Evolutionary conservation across 164 flowering plant species (phyloP).

Genomic region (Macadamia integrifolia): DNA sequence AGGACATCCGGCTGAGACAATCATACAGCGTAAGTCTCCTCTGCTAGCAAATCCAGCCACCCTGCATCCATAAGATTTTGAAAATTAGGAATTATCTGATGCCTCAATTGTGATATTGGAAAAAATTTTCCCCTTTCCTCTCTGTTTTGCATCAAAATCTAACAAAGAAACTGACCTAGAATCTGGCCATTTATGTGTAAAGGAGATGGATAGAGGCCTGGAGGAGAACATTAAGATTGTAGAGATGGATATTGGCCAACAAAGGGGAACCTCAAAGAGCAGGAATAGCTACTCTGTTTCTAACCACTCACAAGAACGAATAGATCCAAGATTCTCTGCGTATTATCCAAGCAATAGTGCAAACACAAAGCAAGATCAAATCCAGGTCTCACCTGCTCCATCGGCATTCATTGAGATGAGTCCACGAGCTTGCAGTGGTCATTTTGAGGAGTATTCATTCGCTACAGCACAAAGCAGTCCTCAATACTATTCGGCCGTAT

Average conservation of each 20-base stretch:
- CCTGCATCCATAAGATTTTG: neutral
- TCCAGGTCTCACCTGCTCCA: slow-evolving; percentile 58
- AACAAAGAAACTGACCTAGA: neutral
- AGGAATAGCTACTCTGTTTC: slow-evolving; percentile 48
- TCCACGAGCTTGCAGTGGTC: slow-evolving; percentile 71
- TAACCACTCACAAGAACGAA: slow-evolving; percentile 37
- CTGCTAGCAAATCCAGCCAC: neutral
- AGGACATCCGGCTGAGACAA: slow-evolving; percentile 38
- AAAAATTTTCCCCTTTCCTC: neutral
- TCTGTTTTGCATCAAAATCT: neutral
- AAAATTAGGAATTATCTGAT: neutral
- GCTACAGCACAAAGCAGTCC: slow-evolving; percentile 81
- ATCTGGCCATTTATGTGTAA: slow-evolving; percentile 9
- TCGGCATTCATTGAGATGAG: slow-evolving; percentile 67
- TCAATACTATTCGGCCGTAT: slow-evolving; percentile 49
- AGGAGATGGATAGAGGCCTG: slow-evolving; percentile 53
- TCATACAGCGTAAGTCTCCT: slow-evolving; percentile 37
- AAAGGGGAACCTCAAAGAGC: slow-evolving; percentile 40
- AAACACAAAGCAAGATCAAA: slow-evolving; percentile 41
- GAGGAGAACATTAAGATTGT: slow-evolving; percentile 90
- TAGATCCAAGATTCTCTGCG: slow-evolving; percentile 42
- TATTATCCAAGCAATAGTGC: slow-evolving; percentile 23
- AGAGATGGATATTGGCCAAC: slow-evolving; percentile 67
- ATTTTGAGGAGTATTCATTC: slow-evolving; percentile 69
- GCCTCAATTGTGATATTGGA: neutral